These are phyloP conservation scores for Collybiopsis confluens DNA, from an alignment of 768 basidiomycete species.

Conservation along the genomic window DNA sequence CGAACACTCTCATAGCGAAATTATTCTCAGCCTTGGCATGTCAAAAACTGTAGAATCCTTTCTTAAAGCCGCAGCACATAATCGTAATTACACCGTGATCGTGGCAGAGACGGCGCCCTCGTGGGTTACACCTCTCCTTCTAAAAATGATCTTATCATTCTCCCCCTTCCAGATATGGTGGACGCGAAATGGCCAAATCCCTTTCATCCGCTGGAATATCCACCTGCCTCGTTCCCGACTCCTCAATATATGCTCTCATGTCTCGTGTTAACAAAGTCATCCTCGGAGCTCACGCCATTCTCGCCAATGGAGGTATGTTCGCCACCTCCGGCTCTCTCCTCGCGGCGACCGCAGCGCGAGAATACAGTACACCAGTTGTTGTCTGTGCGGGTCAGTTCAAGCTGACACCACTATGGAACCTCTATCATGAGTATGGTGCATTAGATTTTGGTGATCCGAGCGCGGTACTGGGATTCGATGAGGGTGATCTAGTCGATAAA, in stretches of 20 bases:
- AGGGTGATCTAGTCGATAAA: slow-evolving; percentile 75
- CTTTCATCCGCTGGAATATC: slow-evolving; percentile 81
- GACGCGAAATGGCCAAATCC: slow-evolving; percentile 78
- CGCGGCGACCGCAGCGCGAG: slow-evolving; percentile 81
- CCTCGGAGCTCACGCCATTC: slow-evolving; percentile 90
- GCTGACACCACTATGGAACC: slow-evolving; percentile 85
- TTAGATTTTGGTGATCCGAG: slow-evolving; percentile 72
- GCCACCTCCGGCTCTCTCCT: slow-evolving; percentile 82
- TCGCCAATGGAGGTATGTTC: slow-evolving; percentile 96
- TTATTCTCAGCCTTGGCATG: slow-evolving; percentile 90
- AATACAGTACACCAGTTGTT: slow-evolving; percentile 88
- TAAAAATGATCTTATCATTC: slow-evolving; percentile 1
- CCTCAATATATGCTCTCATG: slow-evolving; percentile 93
- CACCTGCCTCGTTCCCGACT: slow-evolving; percentile 96
- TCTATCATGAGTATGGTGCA: slow-evolving; percentile 83
- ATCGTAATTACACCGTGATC: slow-evolving; percentile 92
- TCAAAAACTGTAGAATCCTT: slow-evolving; percentile 94
- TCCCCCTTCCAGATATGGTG: slow-evolving; percentile 58
- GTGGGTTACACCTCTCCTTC: slow-evolving; percentile 39
- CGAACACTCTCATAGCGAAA: slow-evolving; percentile 58
- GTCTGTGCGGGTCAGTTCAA: slow-evolving; percentile 97
- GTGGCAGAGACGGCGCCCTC: slow-evolving; percentile 94
- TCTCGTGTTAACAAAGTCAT: slow-evolving; percentile 97
- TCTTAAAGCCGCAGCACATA: slow-evolving; percentile 83
- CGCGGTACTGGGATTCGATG: slow-evolving; percentile 67